Percentiles rank a stretch among this genome's conserved stretches.
These are phyloP conservation scores for Psilocybe cubensis DNA, from an alignment of 768 basidiomycete species.

Conservation along the genomic window DNA sequence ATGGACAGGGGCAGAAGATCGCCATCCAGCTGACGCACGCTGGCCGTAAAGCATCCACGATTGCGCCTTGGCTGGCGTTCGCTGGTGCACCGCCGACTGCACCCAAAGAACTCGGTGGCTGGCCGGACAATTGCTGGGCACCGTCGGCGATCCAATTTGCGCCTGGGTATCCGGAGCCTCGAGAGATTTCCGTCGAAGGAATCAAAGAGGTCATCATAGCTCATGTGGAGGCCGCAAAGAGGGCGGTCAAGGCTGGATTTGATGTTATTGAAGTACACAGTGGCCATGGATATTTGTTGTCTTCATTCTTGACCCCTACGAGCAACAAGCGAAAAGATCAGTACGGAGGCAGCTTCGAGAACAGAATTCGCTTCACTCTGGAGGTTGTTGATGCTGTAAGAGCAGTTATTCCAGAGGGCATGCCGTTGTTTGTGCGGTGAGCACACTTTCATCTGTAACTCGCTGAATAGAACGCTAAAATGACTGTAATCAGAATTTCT, in stretches of 20 bases:
- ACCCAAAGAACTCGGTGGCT: constrained; percentile 41
- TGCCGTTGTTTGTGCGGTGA: constrained; percentile 76
- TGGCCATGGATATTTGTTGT: constrained; percentile 68
- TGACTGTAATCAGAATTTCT: constrained; percentile 47
- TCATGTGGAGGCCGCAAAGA: constrained; percentile 52
- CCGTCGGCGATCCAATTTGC: constrained; percentile 42
- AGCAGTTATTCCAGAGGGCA: constrained; percentile 56
- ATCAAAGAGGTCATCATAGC: constrained; percentile 63
- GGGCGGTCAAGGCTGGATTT: constrained; percentile 62
- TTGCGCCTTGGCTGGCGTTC: constrained; percentile 57
- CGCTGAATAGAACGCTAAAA: neutral
- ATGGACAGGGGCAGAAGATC: constrained; percentile 67
- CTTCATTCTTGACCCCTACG: constrained; percentile 59
- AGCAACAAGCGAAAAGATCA: constrained; percentile 67
- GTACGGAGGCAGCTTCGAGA: constrained; percentile 76
- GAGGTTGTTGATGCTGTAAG: constrained; percentile 70
- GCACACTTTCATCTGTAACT: neutral
- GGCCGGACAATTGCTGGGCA: constrained; percentile 54
- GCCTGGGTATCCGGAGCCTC: constrained; percentile 48
- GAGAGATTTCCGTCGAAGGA: constrained; percentile 57
- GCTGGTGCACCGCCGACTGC: constrained; percentile 24
- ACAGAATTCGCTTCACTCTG: constrained; percentile 63
- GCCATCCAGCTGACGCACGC: constrained; percentile 77
- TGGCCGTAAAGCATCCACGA: constrained; percentile 68
- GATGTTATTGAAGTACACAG: constrained; percentile 66